These are phyloP conservation scores for Beauveria australis DNA, from an alignment of 2,329 filamentous ascomycete genomes.

Conservation along the genomic window DNA sequence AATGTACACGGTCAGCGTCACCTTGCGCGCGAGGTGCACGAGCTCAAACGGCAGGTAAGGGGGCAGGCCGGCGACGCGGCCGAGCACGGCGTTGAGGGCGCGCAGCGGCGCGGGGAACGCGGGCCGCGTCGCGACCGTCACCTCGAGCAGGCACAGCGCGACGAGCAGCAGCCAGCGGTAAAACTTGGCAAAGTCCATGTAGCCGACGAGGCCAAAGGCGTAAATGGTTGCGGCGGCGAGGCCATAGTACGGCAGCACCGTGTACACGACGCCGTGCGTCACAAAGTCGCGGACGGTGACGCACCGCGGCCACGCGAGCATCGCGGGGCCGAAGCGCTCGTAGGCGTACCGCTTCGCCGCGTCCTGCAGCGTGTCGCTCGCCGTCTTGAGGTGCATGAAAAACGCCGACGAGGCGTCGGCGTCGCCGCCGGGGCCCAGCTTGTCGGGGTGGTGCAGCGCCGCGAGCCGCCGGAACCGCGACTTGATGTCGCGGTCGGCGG, in stretches of 20 bases:
- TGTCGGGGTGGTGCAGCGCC: slow-evolving; percentile 75
- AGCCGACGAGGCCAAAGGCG: slow-evolving; percentile 54
- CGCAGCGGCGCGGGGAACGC: slow-evolving; percentile 38
- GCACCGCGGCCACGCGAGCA: slow-evolving; percentile 58
- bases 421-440: slow-evolving; percentile 35
- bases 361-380: slow-evolving; percentile 74
- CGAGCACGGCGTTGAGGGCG: slow-evolving; percentile 37
- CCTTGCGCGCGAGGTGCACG: slow-evolving; percentile 64
- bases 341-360: slow-evolving; percentile 76
- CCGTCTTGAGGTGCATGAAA: slow-evolving; percentile 78
- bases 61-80: slow-evolving; percentile 33
- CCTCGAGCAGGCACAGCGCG: slow-evolving; percentile 47
- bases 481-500: slow-evolving; percentile 70
- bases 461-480: slow-evolving; percentile 73
- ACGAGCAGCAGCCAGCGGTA: slow-evolving; percentile 55
- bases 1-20: slow-evolving; percentile 72
- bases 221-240: slow-evolving; percentile 50
- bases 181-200: slow-evolving; percentile 58
- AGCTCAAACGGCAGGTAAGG: slow-evolving; percentile 81
- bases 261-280: slow-evolving; percentile 51
- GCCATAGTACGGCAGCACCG: slow-evolving; percentile 53
- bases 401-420: slow-evolving; percentile 29
- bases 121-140: slow-evolving; percentile 48
- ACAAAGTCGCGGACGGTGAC: slow-evolving; percentile 67
- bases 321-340: slow-evolving; percentile 73